phyloP scores from a whole-genome alignment of 768 basidiomycete species.

The Phylloporus arenicola region DNA sequence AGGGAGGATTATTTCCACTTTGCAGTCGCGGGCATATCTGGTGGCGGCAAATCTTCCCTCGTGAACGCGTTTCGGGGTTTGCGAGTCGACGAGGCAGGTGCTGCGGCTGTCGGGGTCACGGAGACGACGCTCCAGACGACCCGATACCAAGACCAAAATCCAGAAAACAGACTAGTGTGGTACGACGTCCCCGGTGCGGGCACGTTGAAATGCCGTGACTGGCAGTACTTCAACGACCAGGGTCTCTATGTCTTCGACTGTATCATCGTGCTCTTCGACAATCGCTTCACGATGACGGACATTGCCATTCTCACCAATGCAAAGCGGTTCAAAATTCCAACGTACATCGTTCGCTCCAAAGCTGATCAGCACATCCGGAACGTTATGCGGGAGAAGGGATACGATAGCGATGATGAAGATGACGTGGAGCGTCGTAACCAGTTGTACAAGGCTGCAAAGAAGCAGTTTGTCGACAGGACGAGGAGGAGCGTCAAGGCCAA shows the following conservation, averaged over 20 bases:
- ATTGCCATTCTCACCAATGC: conserved; percentile 16
- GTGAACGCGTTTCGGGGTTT: conserved; percentile 34
- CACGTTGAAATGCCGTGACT: too few relatives aligned
- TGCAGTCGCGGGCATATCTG: conserved; percentile 31
- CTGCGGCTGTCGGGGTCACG: conserved; percentile 15
- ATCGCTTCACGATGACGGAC: too few relatives aligned
- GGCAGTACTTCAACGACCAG: too few relatives aligned
- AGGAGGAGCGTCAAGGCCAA: conserved; percentile 13
- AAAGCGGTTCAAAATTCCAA: conserved; percentile 15
- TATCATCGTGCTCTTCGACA: too few relatives aligned
- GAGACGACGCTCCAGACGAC: conserved; percentile 14
- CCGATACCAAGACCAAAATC: conserved; percentile 14
- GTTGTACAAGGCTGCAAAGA: conserved; percentile 7
- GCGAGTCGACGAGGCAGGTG: conserved; percentile 10
- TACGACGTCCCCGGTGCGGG: conserved; percentile 22
- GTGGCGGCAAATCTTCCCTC: conserved; percentile 35
- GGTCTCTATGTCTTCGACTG: too few relatives aligned
- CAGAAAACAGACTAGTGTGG: conserved; percentile 13
- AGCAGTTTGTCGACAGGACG: conserved; percentile 14
- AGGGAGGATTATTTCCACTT: conserved; percentile 30
- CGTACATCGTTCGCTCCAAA: conserved; percentile 21
- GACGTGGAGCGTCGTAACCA: conserved; percentile 7
- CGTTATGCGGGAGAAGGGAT: conserved; percentile 13
- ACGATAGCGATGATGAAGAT: conserved; percentile 15
- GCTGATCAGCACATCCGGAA: conserved; percentile 20